Conservation (phyloP, 1,284 basidiomycete genomes). For the Ganoderma lingzhi region DNA sequence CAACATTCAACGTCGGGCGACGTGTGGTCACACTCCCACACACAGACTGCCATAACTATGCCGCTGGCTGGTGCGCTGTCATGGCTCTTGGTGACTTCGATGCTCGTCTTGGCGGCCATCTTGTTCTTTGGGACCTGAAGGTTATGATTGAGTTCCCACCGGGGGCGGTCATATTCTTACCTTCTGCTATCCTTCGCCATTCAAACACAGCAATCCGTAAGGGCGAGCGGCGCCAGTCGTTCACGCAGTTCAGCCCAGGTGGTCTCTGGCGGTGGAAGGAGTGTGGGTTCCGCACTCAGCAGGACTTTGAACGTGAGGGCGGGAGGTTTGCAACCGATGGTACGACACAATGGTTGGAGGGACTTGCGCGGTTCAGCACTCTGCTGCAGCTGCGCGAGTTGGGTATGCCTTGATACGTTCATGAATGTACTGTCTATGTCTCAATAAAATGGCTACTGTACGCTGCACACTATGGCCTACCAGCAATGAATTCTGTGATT, state of each 20-base stretch:
- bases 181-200: conserved; percentile 38
- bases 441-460: no score
- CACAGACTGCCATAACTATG: conserved; percentile 33
- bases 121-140: no score
- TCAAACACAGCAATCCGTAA: conserved; percentile 36
- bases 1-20: conserved; percentile 36
- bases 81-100: no score
- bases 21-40: conserved; percentile 22
- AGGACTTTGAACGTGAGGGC: neutral
- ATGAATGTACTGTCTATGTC: neutral
- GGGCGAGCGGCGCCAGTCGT: conserved; percentile 34
- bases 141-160: no score
- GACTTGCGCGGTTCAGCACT: neutral
- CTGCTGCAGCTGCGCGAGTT: neutral
- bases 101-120: no score
- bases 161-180: conserved; percentile 36
- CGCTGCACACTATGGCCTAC: no score
- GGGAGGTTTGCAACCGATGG: neutral
- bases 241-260: conserved; percentile 39
- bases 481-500: no score
- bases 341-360: neutral
- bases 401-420: neutral
- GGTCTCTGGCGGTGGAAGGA: conserved; percentile 38
- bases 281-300: no score
- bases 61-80: conserved; percentile 36